A percentile compares a stretch with the other conserved stretches of the same genome.
These are phyloP conservation scores for Fraxinus ornus DNA, from an alignment of 305 asterid genomes.

Conservation along the genomic window DNA sequence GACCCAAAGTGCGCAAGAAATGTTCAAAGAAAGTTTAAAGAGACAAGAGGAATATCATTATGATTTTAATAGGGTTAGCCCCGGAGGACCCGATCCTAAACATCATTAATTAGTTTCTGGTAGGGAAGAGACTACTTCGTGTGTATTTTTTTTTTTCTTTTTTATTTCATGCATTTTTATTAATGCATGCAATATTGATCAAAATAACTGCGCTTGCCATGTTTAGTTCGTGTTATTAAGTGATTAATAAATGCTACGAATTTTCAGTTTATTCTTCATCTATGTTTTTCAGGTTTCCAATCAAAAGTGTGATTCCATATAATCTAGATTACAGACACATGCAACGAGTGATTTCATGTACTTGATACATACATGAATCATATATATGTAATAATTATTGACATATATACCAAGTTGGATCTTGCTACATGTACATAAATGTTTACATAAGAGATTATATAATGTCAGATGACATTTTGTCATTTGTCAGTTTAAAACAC, in stretches of 20 bases:
- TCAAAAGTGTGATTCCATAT: no score
- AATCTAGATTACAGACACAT: no score
- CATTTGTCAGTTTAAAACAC: no score
- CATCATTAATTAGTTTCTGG: slow-evolving; percentile 34
- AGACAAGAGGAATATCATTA: slow-evolving; percentile 33
- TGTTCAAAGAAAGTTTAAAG: slow-evolving; percentile 27
- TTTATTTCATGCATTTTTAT: neutral
- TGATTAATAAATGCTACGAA: neutral
- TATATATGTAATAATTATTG: no score
- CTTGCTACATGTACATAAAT: no score
- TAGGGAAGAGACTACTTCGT: no score
- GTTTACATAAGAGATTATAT: no score
- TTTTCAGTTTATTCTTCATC: neutral
- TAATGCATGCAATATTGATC: slow-evolving; percentile 8
- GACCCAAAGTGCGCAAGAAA: slow-evolving; percentile 26
- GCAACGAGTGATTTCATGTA: no score
- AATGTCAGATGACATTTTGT: no score
- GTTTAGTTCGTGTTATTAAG: slow-evolving; percentile 1
- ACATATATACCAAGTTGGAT: no score
- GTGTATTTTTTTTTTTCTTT: neutral
- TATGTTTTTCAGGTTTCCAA: neutral
- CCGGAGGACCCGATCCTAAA: slow-evolving; percentile 56
- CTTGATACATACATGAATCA: no score
- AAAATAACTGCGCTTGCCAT: neutral
- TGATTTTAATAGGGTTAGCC: slow-evolving; percentile 31